phyloP scores from a whole-genome alignment of 139 green algal genomes.

The Astrephomene gubernaculifera region DNA sequence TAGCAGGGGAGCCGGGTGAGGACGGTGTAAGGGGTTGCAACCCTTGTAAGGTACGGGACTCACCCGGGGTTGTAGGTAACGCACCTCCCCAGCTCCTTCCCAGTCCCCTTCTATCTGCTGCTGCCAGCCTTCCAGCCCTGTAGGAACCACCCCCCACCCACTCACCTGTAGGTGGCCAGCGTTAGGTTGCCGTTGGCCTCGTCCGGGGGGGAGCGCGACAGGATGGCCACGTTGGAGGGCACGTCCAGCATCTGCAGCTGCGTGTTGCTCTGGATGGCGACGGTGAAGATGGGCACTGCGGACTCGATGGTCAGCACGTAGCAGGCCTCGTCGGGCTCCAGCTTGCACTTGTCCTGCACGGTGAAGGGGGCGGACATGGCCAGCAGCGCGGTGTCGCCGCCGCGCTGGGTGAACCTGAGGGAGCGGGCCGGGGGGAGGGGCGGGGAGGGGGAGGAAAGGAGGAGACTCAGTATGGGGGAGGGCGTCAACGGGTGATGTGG shows the following conservation, averaged over 20 bases:
- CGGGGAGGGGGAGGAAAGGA: not conserved
- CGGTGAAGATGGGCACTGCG: constrained; percentile 71
- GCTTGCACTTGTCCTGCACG: constrained; percentile 54
- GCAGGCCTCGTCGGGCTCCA: constrained; percentile 71
- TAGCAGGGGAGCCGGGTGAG: not conserved
- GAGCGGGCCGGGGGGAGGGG: not conserved
- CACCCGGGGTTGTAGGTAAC: no score
- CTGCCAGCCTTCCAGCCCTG: no score
- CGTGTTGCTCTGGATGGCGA: constrained; percentile 55
- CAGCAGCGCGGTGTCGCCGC: constrained; percentile 54
- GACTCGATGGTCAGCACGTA: constrained; percentile 76
- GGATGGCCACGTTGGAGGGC: constrained; percentile 73
- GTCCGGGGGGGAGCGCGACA: constrained; percentile 61
- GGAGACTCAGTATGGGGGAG: not conserved
- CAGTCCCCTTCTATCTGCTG: not conserved
- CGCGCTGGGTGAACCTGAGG: constrained; percentile 45
- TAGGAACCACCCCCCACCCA: not conserved
- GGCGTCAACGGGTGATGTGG: not conserved
- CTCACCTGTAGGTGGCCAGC: constrained; percentile 77
- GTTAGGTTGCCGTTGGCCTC: constrained; percentile 61
- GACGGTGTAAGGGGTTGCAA: no score
- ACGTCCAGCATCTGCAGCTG: constrained; percentile 71
- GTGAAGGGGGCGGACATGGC: constrained; percentile 56
- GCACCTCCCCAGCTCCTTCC: not conserved
- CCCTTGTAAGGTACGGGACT: no score